Conservation (phyloP, 192 early-diverging fungal species). For the Spizellomyces punctatus region DNA sequence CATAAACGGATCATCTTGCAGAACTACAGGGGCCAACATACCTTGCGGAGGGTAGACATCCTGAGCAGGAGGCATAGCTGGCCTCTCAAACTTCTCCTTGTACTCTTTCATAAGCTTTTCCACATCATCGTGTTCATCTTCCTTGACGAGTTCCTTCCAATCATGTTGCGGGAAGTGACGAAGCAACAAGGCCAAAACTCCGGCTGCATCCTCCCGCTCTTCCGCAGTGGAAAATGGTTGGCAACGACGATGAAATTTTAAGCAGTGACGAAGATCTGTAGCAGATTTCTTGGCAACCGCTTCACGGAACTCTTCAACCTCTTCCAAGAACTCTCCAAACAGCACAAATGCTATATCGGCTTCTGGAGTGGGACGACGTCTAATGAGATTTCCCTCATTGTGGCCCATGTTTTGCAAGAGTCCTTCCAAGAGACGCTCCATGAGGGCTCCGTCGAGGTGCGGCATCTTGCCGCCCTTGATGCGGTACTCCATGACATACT, state of each 20-base stretch:
- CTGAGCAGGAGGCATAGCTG: conserved; percentile 54
- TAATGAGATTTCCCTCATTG: conserved; percentile 61
- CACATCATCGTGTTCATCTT: conserved; percentile 74
- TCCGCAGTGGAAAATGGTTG: conserved; percentile 65
- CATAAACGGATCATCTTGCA: background rate
- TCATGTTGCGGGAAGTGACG: conserved; percentile 81
- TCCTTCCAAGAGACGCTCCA: conserved; percentile 85
- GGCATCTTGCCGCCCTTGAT: conserved; percentile 83
- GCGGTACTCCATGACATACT: conserved; percentile 93
- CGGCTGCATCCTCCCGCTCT: conserved; percentile 75
- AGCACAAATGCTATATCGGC: conserved; percentile 86
- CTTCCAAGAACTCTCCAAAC: conserved; percentile 94
- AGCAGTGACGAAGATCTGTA: conserved; percentile 75
- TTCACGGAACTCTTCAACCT: conserved; percentile 88
- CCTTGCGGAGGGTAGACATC: conserved; percentile 63
- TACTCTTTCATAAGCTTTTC: conserved; percentile 73
- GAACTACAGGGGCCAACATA: conserved; percentile 24
- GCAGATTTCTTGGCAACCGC: conserved; percentile 78
- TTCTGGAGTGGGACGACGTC: conserved; percentile 66
- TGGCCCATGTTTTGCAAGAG: conserved; percentile 80
- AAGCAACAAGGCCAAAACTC: conserved; percentile 77
- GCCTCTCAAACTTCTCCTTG: conserved; percentile 45
- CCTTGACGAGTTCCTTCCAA: conserved; percentile 90
- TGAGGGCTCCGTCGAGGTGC: conserved; percentile 77
- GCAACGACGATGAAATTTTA: conserved; percentile 79